Evolutionary conservation across 2,329 filamentous ascomycete species (phyloP).

Genomic region (Chaetomium olivaceum): DNA sequence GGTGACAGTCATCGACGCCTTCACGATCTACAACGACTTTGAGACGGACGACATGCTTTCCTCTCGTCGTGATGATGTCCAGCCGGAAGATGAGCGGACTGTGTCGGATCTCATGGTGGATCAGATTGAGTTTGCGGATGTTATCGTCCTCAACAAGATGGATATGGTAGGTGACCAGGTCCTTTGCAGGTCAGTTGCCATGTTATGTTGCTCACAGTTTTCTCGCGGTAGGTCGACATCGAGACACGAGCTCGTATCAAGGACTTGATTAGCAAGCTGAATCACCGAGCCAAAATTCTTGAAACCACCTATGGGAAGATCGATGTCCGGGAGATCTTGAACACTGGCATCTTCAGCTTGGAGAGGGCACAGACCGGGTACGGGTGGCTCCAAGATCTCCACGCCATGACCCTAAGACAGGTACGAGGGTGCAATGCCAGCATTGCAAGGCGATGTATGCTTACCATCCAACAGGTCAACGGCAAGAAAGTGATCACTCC

Average conservation of each 20-base stretch:
- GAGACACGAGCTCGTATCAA: background rate
- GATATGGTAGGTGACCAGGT: background rate
- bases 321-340: background rate
- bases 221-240: background rate
- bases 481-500: background rate
- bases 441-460: background rate
- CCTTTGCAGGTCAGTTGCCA: background rate
- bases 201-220: background rate
- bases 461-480: background rate
- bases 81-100: conserved; percentile 68
- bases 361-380: background rate
- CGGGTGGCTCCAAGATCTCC: background rate
- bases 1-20: conserved; percentile 71
- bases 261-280: background rate
- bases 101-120: conserved; percentile 76
- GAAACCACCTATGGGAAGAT: background rate
- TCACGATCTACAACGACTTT: conserved; percentile 72
- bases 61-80: conserved; percentile 61
- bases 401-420: background rate
- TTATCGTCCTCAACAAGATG: conserved; percentile 54
- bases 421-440: background rate
- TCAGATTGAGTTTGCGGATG: conserved; percentile 76
- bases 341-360: background rate
- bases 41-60: conserved; percentile 68
- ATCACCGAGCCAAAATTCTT: background rate